Base-by-base conservation (phyloP, 2,329 filamentous ascomycete genomes). In the Pseudopyrenochaeta lycopersici region DNA sequence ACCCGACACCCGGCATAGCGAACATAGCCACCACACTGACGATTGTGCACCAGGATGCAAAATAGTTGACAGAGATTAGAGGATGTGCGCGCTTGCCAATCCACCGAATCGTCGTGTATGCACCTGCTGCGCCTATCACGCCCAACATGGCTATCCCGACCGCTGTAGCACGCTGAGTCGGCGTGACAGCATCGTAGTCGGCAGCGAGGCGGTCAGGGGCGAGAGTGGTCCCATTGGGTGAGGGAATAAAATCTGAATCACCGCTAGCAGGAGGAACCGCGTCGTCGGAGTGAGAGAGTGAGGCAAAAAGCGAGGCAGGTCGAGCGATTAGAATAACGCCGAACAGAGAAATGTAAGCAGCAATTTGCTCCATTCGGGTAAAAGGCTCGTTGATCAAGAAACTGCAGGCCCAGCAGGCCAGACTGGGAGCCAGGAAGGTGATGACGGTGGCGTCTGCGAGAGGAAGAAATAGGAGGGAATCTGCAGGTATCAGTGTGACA, bases 401-500 rank as follows among this genome's bases (percentile, higher is more conserved):
- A 31, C 90, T 92, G 72, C 92, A 96, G 15, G 90, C 84, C 78
- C 93, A 91, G 52, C 90, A 91, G 17, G 91, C 85, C 5, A 96
- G 81, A 12, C 88, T 89, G 0, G 93, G 93, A 0, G 90, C 86
- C 5, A 97, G 82, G 71, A 97, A 97, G 7, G 91, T 95, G 47
- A 97, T 89, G 30, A 97, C 92, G 0, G 91, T 95, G 2, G 92
- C 92, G 72, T 97, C 92, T 14, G 91, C 90, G 2, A 97, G 82
- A 0, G 91, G 90, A 2, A 97, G 84, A 66, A 96, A 96, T 69
- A 90, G 84, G 52, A 90, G 77, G 7, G 86, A 88, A 66, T 88
- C 81, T 82, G 50, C 7, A 5, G 14, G 7, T 12, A 46, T 67
- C 18, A 68, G 67, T 11, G 18, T 51, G 6, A 32, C 27, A 15